These are phyloP conservation scores for Suillus variegatus DNA, from an alignment of 768 basidiomycete species.

Conservation along the genomic window DNA sequence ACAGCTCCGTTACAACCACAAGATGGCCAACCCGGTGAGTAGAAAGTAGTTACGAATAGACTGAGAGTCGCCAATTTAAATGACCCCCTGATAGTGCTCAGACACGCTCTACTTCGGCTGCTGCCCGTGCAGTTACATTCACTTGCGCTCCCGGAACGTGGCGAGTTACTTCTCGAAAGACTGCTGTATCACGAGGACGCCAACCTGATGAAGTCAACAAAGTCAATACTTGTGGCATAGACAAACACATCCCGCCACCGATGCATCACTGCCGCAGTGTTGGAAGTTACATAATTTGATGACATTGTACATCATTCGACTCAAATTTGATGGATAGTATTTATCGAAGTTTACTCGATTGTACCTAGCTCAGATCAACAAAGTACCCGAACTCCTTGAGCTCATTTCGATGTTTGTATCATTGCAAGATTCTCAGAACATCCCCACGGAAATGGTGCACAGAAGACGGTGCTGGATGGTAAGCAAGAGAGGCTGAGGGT, in stretches of 20 bases:
- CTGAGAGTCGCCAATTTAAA: constrained; percentile 6
- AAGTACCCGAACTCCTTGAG: too few species aligned
- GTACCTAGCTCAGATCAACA: too few species aligned
- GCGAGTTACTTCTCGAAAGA: constrained; percentile 72
- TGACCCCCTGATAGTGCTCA: constrained; percentile 54
- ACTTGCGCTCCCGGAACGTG: constrained; percentile 63
- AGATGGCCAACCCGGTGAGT: constrained; percentile 86
- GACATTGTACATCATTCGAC: too few species aligned
- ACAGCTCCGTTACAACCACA: constrained; percentile 80
- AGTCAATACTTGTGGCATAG: constrained; percentile 90
- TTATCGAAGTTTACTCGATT: too few species aligned
- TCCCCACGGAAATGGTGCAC: too few species aligned
- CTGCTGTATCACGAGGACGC: constrained; percentile 69
- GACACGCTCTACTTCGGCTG: constrained; percentile 88
- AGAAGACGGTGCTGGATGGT: too few species aligned
- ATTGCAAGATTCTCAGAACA: too few species aligned
- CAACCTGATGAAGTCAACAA: constrained; percentile 71
- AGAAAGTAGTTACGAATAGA: background rate
- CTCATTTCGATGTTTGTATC: too few species aligned
- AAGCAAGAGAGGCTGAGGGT: too few species aligned
- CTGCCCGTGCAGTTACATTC: constrained; percentile 67
- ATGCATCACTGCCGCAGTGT: constrained; percentile 90
- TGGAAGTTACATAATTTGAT: constrained; percentile 52
- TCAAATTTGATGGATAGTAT: too few species aligned
- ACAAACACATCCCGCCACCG: constrained; percentile 88